Evolutionary conservation across 495 filamentous ascomycete species (phyloP).

Genomic region (Hypoxylon lenormandii): DNA sequence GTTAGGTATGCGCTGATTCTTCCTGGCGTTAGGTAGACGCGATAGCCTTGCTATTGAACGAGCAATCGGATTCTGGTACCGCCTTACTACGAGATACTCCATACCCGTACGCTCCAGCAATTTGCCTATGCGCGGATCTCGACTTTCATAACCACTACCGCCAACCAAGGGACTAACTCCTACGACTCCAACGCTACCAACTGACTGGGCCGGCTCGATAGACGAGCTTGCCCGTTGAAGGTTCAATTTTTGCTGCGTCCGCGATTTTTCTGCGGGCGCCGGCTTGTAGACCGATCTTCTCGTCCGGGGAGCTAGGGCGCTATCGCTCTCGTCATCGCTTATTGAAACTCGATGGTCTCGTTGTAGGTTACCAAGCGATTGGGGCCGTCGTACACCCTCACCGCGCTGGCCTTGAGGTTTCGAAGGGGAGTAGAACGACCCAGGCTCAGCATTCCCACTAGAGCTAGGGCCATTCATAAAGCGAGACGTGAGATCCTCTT

Average conservation of each 20-base stretch:
- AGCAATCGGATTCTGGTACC: conserved; percentile 74
- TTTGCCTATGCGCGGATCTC: conserved; percentile 66
- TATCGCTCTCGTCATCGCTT: conserved; percentile 57
- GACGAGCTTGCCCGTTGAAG: conserved; percentile 74
- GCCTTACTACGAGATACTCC: conserved; percentile 75
- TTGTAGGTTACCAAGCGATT: conserved; percentile 55
- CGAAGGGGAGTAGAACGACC: conserved; percentile 46
- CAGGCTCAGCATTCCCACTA: conserved; percentile 42
- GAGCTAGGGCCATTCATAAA: conserved; percentile 63
- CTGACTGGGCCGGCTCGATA: conserved; percentile 67
- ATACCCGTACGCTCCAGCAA: conserved; percentile 71
- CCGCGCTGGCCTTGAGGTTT: conserved; percentile 26
- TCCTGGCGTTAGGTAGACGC: conserved; percentile 62
- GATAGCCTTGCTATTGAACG: conserved; percentile 67
- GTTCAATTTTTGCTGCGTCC: conserved; percentile 78
- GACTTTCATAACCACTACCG: conserved; percentile 57
- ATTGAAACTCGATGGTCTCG: conserved; percentile 40
- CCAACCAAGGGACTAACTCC: conserved; percentile 54
- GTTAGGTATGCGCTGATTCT: conserved; percentile 59
- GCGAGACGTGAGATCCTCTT: conserved; percentile 63
- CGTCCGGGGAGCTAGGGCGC: conserved; percentile 53
- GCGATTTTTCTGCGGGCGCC: conserved; percentile 65
- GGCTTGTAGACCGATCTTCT: conserved; percentile 46
- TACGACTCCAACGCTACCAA: conserved; percentile 52
- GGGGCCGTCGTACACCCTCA: conserved; percentile 49